Evolutionary conservation across 345 rosid genomes (phyloP).

Genomic region (Heritiera fomes): DNA sequence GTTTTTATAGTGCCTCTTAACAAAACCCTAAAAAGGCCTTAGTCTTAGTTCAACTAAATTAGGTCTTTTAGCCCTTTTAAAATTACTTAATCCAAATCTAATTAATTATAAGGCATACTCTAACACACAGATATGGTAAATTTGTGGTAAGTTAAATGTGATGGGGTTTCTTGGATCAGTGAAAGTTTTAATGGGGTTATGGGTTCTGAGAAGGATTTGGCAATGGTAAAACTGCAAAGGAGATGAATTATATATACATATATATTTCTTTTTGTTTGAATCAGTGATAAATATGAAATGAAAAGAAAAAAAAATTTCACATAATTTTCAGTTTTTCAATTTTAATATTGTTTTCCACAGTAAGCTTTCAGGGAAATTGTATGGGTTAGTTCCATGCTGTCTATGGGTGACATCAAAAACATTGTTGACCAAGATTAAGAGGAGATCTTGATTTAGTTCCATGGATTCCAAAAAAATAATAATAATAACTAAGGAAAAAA

Average conservation of each 20-base stretch:
- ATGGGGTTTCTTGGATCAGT: background rate
- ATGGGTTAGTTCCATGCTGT: conserved; percentile 43
- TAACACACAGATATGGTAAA: too few species aligned
- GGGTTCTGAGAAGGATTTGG: background rate
- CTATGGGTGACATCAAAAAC: conserved; percentile 43
- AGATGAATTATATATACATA: background rate
- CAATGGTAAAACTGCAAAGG: background rate
- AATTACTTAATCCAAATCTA: too few species aligned
- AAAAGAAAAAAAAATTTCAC: background rate
- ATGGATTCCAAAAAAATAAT: too few species aligned
- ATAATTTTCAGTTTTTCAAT: background rate
- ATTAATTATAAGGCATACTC: too few species aligned
- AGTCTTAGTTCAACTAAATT: too few species aligned
- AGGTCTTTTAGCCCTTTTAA: too few species aligned
- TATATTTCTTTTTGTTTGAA: conserved; percentile 19
- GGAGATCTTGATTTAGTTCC: conserved; percentile 40
- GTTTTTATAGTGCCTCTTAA: too few species aligned
- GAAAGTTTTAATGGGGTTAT: background rate
- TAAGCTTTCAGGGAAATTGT: background rate
- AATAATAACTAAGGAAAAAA: too few species aligned
- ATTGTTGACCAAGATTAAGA: conserved; percentile 47
- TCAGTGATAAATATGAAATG: conserved; percentile 12
- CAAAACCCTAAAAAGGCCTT: too few species aligned
- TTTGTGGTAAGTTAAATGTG: conserved; percentile 18
- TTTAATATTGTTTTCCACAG: background rate